Evolutionary conservation across 208 protist species (phyloP), one percentile per base, ranked within the genome.

Genomic region (Leishmania lainsoni): DNA sequence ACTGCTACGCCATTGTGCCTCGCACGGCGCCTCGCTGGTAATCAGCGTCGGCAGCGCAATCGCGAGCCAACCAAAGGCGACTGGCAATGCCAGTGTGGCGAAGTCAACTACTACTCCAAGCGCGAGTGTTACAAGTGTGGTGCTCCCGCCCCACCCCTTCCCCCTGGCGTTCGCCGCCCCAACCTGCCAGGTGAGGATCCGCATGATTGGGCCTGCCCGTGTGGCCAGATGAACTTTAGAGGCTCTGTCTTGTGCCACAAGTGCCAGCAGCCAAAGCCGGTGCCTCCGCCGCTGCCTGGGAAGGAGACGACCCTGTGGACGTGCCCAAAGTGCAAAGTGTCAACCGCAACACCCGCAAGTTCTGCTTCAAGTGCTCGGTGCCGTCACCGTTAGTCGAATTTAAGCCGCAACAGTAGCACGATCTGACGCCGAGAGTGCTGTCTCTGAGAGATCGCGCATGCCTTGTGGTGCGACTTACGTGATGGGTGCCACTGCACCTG

Each of bases 101-200:
- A 96, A 83, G 85, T 88, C 42, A 98, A 98, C 79, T 95, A 96
- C 86, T 83, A 88, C 5, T 93, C 92, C 12, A 96, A 95, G 84
- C 93, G 94, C 5, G 93, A 98, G 90, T 98, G 94, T 83, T 98
- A 92, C 84, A 98, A 98, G 86, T 98, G 94, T 81, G 93, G 93
- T 35, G 90, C 94, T 2, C 94, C 94, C 0, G 93, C 94, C 14
- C 94, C 94, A 16, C 94, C 94, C 17, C 90, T 98, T n/a, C 94
- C 94, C 0, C 94, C 93, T 22, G 94, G 94, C 29, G 91, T 93
- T 39, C 92, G 93, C 10, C 94, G 92, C 14, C 94, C 94, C 0
- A 85, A 79, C 10, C 86, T 98, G n/a, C 94, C 94, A 1, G 94
- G 94, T 69, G 94, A 98, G 83, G 94, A 98, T 81, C 93, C 94